Base-by-base conservation (phyloP, 2,329 filamentous ascomycete species). In the Penicillium brasilianum region DNA sequence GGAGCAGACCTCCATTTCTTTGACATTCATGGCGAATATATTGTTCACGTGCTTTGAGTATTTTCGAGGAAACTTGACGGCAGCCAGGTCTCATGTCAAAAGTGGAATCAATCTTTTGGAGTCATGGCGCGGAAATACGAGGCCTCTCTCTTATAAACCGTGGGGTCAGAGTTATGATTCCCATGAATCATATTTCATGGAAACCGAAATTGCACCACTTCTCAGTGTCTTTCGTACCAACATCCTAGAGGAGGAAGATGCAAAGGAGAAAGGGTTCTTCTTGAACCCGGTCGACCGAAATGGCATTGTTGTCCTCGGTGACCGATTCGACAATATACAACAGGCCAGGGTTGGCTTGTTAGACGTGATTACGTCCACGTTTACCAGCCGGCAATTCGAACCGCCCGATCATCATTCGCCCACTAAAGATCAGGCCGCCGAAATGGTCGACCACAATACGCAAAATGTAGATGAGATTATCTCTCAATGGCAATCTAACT, bases 41-140 rank as follows among this genome's bases (percentile, higher is more conserved):
- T 77, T 90, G 39, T 80, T 90, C 52, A 85, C 86, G n/a, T 89
- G 86, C 72, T 90, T 90, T 63, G 87, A 90, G 60, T 72, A 72
- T n/a, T 67, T 75, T 25, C 69, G 69, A 22, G 63, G 67, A 9
- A 72, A 74, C 66, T 61, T 69, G 36, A 63, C 69, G 44, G 68
- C 71, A 11, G 71, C 72, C 2, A 68, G 60, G 8, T 53, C 57
- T 1, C 67, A 69, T 39, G 59, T 68, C 32, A 43, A 30, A 11
- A 62, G 52, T 39, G 67, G 67, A 4, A 64, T 69, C 18, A 61
- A 59, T 6, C 57, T 69, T 10, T 22, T 68, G 18, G 46, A 60
- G 41, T 25, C 51, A 1, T 69, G 58, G 60, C 58, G 67, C 59
- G n/a, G 34, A 20, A 41, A 60, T n/a, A 25, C 54, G 48, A 14